A percentile compares a stretch with the other conserved stretches of the same genome.
phyloP scores from a whole-genome alignment of 331 rosid species.

The Acacia pycnantha region DNA sequence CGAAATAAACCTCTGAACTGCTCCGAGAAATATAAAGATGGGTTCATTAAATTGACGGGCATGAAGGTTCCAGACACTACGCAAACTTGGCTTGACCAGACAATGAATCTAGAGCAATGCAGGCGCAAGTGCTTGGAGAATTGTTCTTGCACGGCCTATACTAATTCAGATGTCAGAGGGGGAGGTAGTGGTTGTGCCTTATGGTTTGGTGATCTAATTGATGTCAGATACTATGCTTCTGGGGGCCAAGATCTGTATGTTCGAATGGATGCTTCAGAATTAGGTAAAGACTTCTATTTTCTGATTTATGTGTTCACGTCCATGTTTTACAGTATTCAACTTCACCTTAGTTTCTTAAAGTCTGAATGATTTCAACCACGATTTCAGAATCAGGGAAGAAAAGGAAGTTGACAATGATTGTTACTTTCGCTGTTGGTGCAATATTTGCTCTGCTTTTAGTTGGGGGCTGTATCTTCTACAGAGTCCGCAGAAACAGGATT shows the following conservation, averaged over 20 bases:
- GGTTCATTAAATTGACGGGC: slow-evolving; percentile 26
- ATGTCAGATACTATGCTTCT: not conserved
- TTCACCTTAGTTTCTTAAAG: too few relatives aligned
- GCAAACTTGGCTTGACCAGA: slow-evolving; percentile 24
- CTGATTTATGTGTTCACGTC: not conserved
- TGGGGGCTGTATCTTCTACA: not conserved
- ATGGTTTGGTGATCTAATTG: slow-evolving; percentile 50
- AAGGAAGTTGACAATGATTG: not conserved
- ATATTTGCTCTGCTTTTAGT: not conserved
- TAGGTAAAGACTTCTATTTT: slow-evolving; percentile 30
- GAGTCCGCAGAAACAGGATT: not conserved
- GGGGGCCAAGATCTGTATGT: slow-evolving; percentile 35
- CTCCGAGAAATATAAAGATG: not conserved
- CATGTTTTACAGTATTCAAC: too few relatives aligned
- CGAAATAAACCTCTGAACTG: slow-evolving; percentile 32
- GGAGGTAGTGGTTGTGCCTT: slow-evolving; percentile 47
- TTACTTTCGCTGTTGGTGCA: not conserved
- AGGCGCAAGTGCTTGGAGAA: slow-evolving; percentile 39
- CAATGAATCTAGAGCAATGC: slow-evolving; percentile 38
- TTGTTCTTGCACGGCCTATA: slow-evolving; percentile 60
- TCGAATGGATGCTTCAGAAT: slow-evolving; percentile 22
- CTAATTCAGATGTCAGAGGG: slow-evolving; percentile 48
- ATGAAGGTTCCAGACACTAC: slow-evolving; percentile 54
- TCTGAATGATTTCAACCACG: not conserved
- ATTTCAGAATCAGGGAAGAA: not conserved